Percentiles rank a stretch among this genome's conserved stretches.
Evolutionary conservation across 257 asterid species (phyloP).

Genomic region (Datura wrightii): DNA sequence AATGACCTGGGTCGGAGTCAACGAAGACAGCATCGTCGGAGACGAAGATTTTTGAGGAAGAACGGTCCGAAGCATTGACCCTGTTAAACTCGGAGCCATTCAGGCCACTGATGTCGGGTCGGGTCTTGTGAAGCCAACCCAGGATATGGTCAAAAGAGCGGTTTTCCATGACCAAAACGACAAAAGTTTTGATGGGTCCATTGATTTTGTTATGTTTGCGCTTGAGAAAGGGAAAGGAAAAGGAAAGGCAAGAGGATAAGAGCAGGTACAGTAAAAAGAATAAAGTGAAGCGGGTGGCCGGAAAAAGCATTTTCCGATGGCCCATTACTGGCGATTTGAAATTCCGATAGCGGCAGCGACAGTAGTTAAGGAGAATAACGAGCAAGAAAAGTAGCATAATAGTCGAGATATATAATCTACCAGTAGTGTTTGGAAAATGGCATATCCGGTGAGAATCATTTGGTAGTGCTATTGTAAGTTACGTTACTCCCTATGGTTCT

Average conservation of each 20-base stretch:
- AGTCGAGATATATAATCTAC: background rate
- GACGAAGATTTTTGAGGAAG: conserved; percentile 54
- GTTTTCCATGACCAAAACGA: conserved; percentile 87
- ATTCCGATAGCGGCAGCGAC: background rate
- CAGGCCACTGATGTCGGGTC: conserved; percentile 88
- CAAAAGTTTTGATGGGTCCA: conserved; percentile 91
- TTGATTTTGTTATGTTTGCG: conserved; percentile 52
- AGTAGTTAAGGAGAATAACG: background rate
- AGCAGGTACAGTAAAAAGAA: conserved; percentile 49
- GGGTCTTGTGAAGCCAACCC: conserved; percentile 77
- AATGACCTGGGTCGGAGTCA: conserved; percentile 94
- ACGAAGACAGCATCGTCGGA: conserved; percentile 71
- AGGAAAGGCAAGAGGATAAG: conserved; percentile 48
- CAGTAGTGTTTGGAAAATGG: background rate
- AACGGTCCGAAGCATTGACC: conserved; percentile 74
- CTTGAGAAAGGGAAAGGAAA: conserved; percentile 59
- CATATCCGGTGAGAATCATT: background rate
- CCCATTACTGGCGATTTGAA: background rate
- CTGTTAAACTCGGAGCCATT: conserved; percentile 76
- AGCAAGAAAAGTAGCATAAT: background rate
- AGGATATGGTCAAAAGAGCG: conserved; percentile 94
- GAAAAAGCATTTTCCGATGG: conserved; percentile 50
- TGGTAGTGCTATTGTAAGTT: background rate
- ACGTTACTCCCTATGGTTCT: too few relatives aligned
- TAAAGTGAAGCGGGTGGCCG: conserved; percentile 36